Conservation (phyloP, 257 asterid species). For the Asclepias syriaca region DNA sequence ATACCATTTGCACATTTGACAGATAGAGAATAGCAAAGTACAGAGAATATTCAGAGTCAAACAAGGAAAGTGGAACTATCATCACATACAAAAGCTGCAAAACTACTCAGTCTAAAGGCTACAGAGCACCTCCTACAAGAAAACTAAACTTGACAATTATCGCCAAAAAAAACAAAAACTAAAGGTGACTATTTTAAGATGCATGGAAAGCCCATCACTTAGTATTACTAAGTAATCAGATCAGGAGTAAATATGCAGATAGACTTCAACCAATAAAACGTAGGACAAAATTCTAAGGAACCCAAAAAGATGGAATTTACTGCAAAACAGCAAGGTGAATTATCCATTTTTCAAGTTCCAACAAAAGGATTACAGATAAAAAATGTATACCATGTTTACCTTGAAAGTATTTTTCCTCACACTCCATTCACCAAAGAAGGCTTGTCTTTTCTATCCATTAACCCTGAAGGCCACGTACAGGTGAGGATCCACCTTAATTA, state of each 20-base stretch:
- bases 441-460: background rate
- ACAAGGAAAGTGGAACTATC: background rate
- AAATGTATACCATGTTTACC: background rate
- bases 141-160: background rate
- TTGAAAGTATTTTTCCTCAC: background rate
- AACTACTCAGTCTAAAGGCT: background rate
- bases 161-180: background rate
- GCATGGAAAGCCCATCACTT: background rate
- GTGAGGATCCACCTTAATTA: background rate
- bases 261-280: background rate
- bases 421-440: background rate
- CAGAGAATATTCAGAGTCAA: background rate
- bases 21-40: background rate
- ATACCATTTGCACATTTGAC: background rate
- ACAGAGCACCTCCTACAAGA: background rate
- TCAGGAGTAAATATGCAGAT: background rate
- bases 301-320: constrained; percentile 5
- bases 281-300: background rate
- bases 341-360: too few species aligned
- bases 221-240: too few species aligned
- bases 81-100: background rate
- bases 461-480: background rate
- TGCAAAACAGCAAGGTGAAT: background rate
- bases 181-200: background rate
- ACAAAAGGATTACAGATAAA: background rate